Evolutionary conservation across 192 early-diverging fungal genomes (phyloP), one percentile per base, ranked within the genome.

Genomic region (Chytriomyces confervae): DNA sequence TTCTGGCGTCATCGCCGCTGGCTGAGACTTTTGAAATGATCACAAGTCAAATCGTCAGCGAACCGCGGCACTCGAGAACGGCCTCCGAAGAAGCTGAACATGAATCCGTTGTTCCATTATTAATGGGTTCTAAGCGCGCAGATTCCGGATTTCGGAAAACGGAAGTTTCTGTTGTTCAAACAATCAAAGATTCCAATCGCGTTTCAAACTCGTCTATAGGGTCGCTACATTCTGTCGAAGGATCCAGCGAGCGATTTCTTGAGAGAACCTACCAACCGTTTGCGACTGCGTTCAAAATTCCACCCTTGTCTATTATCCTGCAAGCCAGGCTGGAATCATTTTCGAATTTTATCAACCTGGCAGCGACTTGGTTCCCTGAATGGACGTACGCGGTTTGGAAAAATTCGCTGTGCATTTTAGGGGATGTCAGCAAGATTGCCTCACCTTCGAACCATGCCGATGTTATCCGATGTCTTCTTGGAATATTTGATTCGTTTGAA

Each of bases 321-420:
- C 72, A 74, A 48, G 43, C 66, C 6, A 77, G 70, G 46, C 67
- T 77, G 18, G 44, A 70, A 9, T 91, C 94, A 24, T 94, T 94
- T 79, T 53, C 82, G 5, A 84, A 91, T 61, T 50, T 93, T 18
- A 76, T 77, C 3, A 71, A 76, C 29, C 18, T 74, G 61, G 43
- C 72, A 10, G 44, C 44, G 10, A 43, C 29, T 20, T 74, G 72
- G 72, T 29, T 49, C 6, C 44, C 24, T 36, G 72, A 74, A 44
- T 74, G 72, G 72, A 50, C 46, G 27, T 74, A 91, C 5, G 78
- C 76, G 6, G 62, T 89, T 7, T 96, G 94, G 94, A 94, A 95
- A 63, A 94, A 94, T 66, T 83, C 95, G 69, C 69, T 96, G 13
- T 93, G 91, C 78, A 80, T 91, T 6, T 64, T 95, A 43, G 95